Percentiles rank a stretch among this genome's conserved stretches.
Evolutionary conservation across 2,329 filamentous ascomycete genomes (phyloP).

Genomic region (Cladosporium sp.): DNA sequence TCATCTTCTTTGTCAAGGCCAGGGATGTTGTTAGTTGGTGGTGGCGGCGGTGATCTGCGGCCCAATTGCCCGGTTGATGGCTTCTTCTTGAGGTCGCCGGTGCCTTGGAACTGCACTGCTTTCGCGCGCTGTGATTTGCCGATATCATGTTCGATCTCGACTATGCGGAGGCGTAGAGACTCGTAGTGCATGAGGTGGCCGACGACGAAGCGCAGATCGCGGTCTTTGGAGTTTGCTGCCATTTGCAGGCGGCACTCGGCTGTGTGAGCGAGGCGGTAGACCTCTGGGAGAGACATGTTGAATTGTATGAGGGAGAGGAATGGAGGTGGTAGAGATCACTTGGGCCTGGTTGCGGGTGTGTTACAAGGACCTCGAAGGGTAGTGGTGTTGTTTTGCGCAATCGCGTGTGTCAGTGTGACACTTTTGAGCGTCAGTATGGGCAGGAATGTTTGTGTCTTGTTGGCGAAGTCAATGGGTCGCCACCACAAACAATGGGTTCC

Average conservation of each 20-base stretch:
- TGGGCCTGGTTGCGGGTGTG: neutral
- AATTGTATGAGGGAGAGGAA: neutral
- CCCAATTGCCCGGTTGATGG: constrained; percentile 27
- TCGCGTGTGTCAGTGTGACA: neutral
- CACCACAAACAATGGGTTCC: neutral
- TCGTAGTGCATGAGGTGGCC: constrained; percentile 40
- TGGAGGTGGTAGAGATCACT: neutral
- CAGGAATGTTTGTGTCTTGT: neutral
- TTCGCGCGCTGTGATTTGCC: constrained; percentile 26
- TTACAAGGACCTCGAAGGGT: neutral
- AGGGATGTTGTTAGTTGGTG: constrained; percentile 21
- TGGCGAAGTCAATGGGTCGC: neutral
- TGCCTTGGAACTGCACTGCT: constrained; percentile 30
- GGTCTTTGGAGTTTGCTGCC: constrained; percentile 35
- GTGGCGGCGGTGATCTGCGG: constrained; percentile 31
- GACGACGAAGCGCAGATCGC: constrained; percentile 38
- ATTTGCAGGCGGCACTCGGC: constrained; percentile 38
- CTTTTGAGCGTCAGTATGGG: neutral
- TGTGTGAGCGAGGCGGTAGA: constrained; percentile 37
- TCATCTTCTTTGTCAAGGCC: constrained; percentile 26
- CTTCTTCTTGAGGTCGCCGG: constrained; percentile 29
- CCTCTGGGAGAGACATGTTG: constrained; percentile 37
- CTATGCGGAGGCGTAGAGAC: constrained; percentile 36
- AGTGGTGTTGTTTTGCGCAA: neutral
- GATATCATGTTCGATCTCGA: constrained; percentile 38